These are phyloP conservation scores for Fusarium bulbicola DNA, from an alignment of 2,329 filamentous ascomycete species.

Conservation along the genomic window DNA sequence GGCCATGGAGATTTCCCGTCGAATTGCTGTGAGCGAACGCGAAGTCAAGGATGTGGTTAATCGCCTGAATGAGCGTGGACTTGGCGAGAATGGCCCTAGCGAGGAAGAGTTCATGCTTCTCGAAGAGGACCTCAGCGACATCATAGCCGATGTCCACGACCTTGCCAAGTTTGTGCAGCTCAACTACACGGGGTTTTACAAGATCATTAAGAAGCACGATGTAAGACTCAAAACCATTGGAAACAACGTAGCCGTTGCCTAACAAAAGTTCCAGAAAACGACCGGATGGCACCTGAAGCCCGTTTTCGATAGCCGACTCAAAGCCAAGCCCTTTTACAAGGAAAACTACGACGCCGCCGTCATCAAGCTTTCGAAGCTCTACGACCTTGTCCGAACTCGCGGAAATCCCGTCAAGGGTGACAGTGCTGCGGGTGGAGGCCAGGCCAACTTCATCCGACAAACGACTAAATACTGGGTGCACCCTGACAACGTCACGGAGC, in stretches of 20 bases:
- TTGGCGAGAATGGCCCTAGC: constrained; percentile 68
- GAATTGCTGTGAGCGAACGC: constrained; percentile 86
- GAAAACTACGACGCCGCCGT: constrained; percentile 98
- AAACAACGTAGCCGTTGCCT: constrained; percentile 9
- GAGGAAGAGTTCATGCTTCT: constrained; percentile 95
- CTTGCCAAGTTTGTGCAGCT: constrained; percentile 97
- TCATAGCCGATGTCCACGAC: constrained; percentile 98
- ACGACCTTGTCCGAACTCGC: constrained; percentile 91
- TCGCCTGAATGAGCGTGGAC: constrained; percentile 71
- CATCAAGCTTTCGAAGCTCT: constrained; percentile 92
- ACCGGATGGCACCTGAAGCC: constrained; percentile 93
- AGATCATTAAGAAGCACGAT: constrained; percentile 99
- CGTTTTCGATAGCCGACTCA: constrained; percentile 93
- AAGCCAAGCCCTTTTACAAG: constrained; percentile 97
- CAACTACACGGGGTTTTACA: constrained; percentile 99
- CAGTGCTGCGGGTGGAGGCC: constrained; percentile 86
- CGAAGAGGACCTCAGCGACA: constrained; percentile 94
- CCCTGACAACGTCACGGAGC: constrained; percentile 95
- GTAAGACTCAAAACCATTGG: constrained; percentile 58
- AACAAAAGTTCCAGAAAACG: constrained; percentile 74
- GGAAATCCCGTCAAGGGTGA: constrained; percentile 94
- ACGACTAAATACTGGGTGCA: constrained; percentile 99
- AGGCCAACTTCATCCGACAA: constrained; percentile 95
- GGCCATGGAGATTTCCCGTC: constrained; percentile 91
- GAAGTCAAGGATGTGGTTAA: constrained; percentile 90